Base-by-base conservation (phyloP, 352 stramenopile species). In the Phytopythium ostracodes region DNA sequence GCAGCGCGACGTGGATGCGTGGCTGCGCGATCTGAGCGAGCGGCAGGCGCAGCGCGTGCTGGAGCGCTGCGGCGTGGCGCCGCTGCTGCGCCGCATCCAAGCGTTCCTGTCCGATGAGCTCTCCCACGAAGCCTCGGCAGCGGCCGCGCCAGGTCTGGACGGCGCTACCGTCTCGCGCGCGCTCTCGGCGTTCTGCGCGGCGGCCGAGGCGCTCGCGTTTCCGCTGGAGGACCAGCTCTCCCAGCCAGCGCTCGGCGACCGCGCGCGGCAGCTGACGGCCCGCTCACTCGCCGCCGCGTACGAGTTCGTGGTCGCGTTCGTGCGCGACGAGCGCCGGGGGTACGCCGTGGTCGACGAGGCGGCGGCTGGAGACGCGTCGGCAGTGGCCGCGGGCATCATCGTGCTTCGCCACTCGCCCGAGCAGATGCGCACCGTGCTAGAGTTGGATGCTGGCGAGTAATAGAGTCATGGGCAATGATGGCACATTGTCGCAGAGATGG, bases 391-490 rank as follows among this genome's bases (percentile, higher is more conserved):
- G n/a, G n/a, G n/a, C n/a, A n/a, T n/a, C n/a, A n/a, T 46, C 4
- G 36, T 15, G 36, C 57, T 91, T n/a, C 65, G 71, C 24, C 82
- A 88, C 66, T 79, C 82, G 43, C 76, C 79, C 11, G 70, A 84
- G 33, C 74, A 89, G 59, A 71, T 91, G 12, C 77, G 77, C 24
- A 88, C 78, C 0, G 68, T 88, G 36, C 67, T 91, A 10, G 82
- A 91, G 50, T 70, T 88, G 44, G 80, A 87, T 24, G 82, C 0
- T n/a, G 43, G 18, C 4, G 4, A 22, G 43, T 50, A 79, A 65
- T n/a, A n/a, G n/a, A n/a, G n/a, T n/a, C n/a, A n/a, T n/a, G n/a
- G n/a, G n/a, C n/a, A n/a, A n/a, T n/a, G n/a, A n/a, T n/a, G n/a
- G n/a, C n/a, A n/a, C n/a, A n/a, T n/a, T n/a, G n/a, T n/a, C n/a